Conservation (phyloP, 306 rosid genomes). For the Citrullus colocynthis region DNA sequence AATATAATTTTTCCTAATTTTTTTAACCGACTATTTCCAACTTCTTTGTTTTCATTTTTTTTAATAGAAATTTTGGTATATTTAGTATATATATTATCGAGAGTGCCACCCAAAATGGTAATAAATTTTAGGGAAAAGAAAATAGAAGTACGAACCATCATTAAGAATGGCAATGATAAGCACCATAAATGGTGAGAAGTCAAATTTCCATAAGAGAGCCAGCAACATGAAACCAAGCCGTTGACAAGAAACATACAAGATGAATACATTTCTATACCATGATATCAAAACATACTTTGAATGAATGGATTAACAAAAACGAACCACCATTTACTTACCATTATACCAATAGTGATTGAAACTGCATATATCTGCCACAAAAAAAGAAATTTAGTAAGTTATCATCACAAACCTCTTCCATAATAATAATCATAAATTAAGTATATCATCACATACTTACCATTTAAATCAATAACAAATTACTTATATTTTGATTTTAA, state of each 20-base stretch:
- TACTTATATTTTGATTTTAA: no score
- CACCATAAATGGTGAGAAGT: slow-evolving; percentile 97
- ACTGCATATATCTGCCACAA: slow-evolving; percentile 83
- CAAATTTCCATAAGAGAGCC: slow-evolving; percentile 90
- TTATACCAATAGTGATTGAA: slow-evolving; percentile 94
- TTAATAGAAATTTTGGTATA: no score
- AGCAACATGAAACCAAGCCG: slow-evolving; percentile 99
- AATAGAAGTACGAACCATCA: slow-evolving; percentile 56
- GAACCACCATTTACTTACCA: slow-evolving; percentile 33
- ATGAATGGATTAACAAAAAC: no score
- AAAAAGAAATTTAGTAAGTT: background rate
- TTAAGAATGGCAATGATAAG: slow-evolving; percentile 93
- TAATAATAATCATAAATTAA: no score
- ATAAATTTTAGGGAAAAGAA: background rate
- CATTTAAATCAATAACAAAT: no score
- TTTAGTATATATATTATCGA: no score
- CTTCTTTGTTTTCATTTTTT: no score
- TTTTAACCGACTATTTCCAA: no score
- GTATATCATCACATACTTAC: background rate
- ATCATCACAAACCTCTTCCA: no score
- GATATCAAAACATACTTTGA: background rate
- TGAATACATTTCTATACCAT: slow-evolving; percentile 6
- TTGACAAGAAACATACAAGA: slow-evolving; percentile 8
- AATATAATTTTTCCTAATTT: no score
- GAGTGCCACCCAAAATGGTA: background rate